Percentiles rank a stretch among this genome's conserved stretches.
Conservation (phyloP, 2,329 filamentous ascomycete species). For the Neonectria hederae region DNA sequence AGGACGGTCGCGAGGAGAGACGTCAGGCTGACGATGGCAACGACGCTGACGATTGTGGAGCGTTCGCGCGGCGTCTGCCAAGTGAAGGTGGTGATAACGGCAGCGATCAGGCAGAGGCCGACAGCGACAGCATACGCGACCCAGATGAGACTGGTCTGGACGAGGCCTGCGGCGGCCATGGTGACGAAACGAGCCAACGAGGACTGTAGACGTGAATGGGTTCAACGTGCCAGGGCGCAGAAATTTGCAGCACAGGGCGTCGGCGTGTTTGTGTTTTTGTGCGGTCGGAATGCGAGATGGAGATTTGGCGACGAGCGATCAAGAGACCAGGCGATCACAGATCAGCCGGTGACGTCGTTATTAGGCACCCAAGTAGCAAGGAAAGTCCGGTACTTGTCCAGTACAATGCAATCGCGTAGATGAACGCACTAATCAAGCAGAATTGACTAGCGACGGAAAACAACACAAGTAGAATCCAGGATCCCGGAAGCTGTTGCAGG, state of each 20-base stretch:
- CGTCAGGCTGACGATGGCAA: constrained; percentile 88
- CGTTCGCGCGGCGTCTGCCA: constrained; percentile 92
- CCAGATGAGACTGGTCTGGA: constrained; percentile 94
- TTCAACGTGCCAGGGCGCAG: not conserved
- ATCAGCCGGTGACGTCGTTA: constrained; percentile 4
- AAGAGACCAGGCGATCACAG: constrained; percentile 1
- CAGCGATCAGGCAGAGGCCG: constrained; percentile 77
- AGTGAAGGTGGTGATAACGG: constrained; percentile 86
- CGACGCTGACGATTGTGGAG: constrained; percentile 80
- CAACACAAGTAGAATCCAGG: constrained; percentile 18
- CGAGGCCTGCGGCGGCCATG: constrained; percentile 65
- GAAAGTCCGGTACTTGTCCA: not conserved
- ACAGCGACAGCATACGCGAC: constrained; percentile 88
- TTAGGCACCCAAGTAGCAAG: not conserved
- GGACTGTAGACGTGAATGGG: not conserved
- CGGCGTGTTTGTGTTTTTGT: constrained; percentile 4
- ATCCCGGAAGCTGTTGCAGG: constrained; percentile 11
- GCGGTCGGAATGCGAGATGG: constrained; percentile 12
- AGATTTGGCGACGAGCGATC: not conserved
- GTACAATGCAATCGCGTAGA: not conserved
- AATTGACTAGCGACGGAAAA: constrained; percentile 26
- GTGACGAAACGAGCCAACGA: constrained; percentile 18
- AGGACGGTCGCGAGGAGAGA: constrained; percentile 90
- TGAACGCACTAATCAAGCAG: constrained; percentile 3
- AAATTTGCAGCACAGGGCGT: constrained; percentile 2